Evolutionary conservation across 2,329 filamentous ascomycete genomes (phyloP).

Genomic region (Sclerotinia sclerotiorum): DNA sequence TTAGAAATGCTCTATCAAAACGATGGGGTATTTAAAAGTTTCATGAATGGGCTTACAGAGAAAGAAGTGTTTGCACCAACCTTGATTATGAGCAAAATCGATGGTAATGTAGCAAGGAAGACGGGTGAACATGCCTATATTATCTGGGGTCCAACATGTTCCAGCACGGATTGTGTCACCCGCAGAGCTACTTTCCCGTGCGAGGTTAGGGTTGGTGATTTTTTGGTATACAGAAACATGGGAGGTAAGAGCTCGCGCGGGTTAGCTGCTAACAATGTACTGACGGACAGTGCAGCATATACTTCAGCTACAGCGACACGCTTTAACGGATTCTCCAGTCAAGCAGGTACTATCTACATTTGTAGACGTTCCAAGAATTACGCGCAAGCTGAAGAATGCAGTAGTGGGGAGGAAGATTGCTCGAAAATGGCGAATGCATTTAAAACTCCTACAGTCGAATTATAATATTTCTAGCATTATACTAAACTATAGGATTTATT

Average conservation of each 20-base stretch:
- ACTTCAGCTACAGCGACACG: conserved; percentile 9
- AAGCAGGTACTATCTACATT: background rate
- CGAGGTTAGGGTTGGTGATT: background rate
- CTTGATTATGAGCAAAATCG: background rate
- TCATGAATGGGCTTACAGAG: conserved; percentile 4
- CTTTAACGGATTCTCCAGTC: background rate
- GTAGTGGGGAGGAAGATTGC: background rate
- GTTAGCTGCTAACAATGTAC: background rate
- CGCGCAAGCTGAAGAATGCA: background rate
- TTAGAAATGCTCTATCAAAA: conserved; percentile 11
- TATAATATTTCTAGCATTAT: background rate
- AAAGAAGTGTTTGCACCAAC: conserved; percentile 1
- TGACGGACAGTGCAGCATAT: background rate
- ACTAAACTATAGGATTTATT: background rate
- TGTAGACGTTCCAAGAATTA: background rate
- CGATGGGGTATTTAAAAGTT: conserved; percentile 1
- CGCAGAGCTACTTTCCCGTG: background rate
- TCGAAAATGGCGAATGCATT: background rate
- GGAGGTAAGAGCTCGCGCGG: background rate
- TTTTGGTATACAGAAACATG: conserved; percentile 1
- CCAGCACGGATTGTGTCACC: background rate
- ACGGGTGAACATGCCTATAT: background rate
- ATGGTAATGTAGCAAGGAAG: background rate
- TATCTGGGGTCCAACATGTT: conserved; percentile 2
- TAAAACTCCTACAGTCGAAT: background rate